phyloP scores from a whole-genome alignment of 148 eudicot genomes.

The Rhododendron molle region DNA sequence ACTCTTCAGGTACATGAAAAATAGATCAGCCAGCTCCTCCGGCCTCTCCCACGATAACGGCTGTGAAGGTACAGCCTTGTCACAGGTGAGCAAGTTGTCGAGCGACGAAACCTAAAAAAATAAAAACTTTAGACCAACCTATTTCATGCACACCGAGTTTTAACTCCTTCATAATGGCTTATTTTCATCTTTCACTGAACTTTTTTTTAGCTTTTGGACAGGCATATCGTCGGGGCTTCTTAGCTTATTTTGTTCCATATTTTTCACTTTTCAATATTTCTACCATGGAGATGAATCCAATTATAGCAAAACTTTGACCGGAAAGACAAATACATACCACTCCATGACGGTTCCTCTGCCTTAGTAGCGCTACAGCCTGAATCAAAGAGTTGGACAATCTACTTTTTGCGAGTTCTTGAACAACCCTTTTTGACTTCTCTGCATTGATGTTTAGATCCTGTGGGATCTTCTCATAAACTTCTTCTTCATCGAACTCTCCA shows the following conservation, averaged over 20 bases:
- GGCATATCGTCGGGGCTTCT: background rate
- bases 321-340: constrained; percentile 52
- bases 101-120: constrained; percentile 62
- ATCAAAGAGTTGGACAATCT: constrained; percentile 65
- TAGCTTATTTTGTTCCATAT: background rate
- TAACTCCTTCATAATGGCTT: background rate
- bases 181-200: background rate
- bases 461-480: constrained; percentile 79
- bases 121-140: background rate
- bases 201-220: background rate
- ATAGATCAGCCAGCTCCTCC: constrained; percentile 75
- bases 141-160: background rate
- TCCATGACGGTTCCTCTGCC: constrained; percentile 74
- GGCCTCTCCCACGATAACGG: constrained; percentile 80
- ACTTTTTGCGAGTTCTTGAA: constrained; percentile 67
- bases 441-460: constrained; percentile 62
- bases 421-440: constrained; percentile 63
- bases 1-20: constrained; percentile 48
- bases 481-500: constrained; percentile 87
- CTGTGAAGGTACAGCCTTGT: constrained; percentile 82
- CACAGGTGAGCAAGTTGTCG: constrained; percentile 80
- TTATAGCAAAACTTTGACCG: background rate
- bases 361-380: constrained; percentile 73
- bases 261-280: background rate
- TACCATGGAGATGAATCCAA: background rate